Evolutionary conservation across 768 basidiomycete genomes (phyloP).

Genomic region (Auricularia sp.): DNA sequence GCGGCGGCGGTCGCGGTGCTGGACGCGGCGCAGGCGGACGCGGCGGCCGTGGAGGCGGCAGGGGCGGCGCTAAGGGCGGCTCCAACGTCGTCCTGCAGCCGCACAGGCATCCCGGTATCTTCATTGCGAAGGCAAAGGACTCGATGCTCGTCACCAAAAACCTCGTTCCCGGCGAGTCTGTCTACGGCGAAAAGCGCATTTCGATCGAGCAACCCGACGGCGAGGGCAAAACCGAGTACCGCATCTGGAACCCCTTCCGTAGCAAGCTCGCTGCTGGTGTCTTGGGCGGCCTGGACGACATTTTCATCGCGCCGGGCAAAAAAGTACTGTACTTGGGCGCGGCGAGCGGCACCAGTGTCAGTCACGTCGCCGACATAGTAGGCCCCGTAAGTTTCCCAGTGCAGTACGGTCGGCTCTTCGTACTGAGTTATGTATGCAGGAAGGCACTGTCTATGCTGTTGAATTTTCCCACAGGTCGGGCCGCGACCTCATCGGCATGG

Average conservation of each 20-base stretch:
- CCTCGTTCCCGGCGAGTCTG: constrained; percentile 92
- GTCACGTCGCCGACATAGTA: constrained; percentile 97
- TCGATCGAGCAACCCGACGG: constrained; percentile 61
- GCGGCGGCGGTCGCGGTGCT: constrained; percentile 29
- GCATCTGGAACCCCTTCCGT: constrained; percentile 99
- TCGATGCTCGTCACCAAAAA: constrained; percentile 96
- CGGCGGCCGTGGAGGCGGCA: constrained; percentile 48
- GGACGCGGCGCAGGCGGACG: constrained; percentile 25
- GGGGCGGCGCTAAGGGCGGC: constrained; percentile 70
- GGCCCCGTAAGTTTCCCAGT: constrained; percentile 62
- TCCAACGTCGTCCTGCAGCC: constrained; percentile 88
- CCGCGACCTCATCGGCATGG: constrained; percentile 97
- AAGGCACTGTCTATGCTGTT: constrained; percentile 95
- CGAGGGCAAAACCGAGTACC: constrained; percentile 86
- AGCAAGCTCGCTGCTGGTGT: constrained; percentile 95
- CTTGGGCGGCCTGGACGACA: constrained; percentile 86
- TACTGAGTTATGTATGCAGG: constrained; percentile 34
- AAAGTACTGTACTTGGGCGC: constrained; percentile 98
- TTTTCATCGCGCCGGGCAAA: constrained; percentile 85
- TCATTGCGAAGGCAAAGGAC: constrained; percentile 97
- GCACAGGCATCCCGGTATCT: constrained; percentile 88
- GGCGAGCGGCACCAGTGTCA: constrained; percentile 94
- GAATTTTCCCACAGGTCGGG: constrained; percentile 96
- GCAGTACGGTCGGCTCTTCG: constrained; percentile 1
- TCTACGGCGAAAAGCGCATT: constrained; percentile 98